Evolutionary conservation across 2,329 filamentous ascomycete genomes (phyloP).

Genomic region (Sarocladium strictum): DNA sequence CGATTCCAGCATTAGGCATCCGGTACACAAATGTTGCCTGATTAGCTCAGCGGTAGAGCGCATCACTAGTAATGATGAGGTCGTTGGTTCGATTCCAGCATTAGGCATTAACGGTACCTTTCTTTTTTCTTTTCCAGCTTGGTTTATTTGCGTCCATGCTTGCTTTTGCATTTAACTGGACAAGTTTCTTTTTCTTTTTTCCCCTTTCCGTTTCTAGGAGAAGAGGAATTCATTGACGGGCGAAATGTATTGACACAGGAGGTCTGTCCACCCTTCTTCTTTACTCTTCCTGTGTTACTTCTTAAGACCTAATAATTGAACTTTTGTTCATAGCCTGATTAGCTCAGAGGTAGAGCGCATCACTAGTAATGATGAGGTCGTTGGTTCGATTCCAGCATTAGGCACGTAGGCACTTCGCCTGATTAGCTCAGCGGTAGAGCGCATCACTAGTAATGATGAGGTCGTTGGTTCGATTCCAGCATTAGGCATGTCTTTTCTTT

Average conservation of each 20-base stretch:
- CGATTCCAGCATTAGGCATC: constrained; percentile 4
- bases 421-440: constrained; percentile 9
- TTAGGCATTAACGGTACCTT: background rate
- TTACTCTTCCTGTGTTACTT: too few relatives aligned
- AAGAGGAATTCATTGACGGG: too few relatives aligned
- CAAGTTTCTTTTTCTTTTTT: background rate
- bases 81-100: constrained; percentile 8
- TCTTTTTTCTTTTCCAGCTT: too few relatives aligned
- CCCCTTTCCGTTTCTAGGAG: background rate
- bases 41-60: constrained; percentile 9
- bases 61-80: constrained; percentile 8
- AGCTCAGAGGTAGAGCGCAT: constrained; percentile 8
- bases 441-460: constrained; percentile 9
- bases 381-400: constrained; percentile 5
- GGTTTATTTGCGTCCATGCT: too few relatives aligned
- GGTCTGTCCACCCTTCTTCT: too few relatives aligned
- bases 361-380: constrained; percentile 7
- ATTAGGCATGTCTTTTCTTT: background rate
- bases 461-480: constrained; percentile 8
- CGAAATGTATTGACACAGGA: too few relatives aligned
- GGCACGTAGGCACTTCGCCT: background rate
- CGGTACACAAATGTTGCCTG: background rate
- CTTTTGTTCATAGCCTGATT: too few relatives aligned
- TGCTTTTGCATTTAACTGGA: too few relatives aligned
- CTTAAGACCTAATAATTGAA: too few relatives aligned